These are phyloP conservation scores for cucumber (Cucumis sativus) DNA, from an alignment of 306 rosid genomes.

Conservation along the genomic window DNA sequence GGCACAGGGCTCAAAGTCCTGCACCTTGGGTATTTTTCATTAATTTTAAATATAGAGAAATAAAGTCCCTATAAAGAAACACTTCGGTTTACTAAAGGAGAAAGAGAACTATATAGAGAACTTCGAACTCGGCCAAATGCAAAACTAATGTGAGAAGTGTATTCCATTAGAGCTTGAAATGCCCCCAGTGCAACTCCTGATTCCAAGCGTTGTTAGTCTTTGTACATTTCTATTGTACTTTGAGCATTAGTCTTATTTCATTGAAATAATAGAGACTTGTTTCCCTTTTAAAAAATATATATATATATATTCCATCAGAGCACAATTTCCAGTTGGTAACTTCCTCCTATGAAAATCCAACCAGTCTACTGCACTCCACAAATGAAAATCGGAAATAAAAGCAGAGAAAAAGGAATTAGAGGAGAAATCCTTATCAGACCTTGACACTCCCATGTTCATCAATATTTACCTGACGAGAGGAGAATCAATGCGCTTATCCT, in stretches of 20 bases:
- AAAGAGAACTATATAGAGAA: background rate
- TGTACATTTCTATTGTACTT: too few species aligned
- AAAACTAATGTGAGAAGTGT: background rate
- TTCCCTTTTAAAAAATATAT: too few species aligned
- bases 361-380: background rate
- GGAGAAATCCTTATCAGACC: background rate
- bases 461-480: slow-evolving; percentile 55
- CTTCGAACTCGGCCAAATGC: background rate
- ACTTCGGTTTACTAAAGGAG: background rate
- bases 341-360: background rate
- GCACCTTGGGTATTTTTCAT: too few species aligned
- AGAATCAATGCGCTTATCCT: slow-evolving; percentile 71
- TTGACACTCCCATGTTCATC: background rate
- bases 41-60: background rate
- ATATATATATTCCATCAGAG: background rate
- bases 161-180: background rate
- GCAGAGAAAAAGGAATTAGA: background rate
- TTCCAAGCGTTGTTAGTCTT: too few species aligned
- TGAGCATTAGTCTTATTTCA: too few species aligned
- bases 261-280: too few species aligned
- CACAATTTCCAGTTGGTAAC: background rate
- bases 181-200: too few species aligned
- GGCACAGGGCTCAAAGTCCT: too few species aligned
- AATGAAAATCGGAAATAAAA: background rate
- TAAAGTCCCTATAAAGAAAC: background rate